phyloP scores from a whole-genome alignment of 345 rosid genomes.

The Barbarea vulgaris region DNA sequence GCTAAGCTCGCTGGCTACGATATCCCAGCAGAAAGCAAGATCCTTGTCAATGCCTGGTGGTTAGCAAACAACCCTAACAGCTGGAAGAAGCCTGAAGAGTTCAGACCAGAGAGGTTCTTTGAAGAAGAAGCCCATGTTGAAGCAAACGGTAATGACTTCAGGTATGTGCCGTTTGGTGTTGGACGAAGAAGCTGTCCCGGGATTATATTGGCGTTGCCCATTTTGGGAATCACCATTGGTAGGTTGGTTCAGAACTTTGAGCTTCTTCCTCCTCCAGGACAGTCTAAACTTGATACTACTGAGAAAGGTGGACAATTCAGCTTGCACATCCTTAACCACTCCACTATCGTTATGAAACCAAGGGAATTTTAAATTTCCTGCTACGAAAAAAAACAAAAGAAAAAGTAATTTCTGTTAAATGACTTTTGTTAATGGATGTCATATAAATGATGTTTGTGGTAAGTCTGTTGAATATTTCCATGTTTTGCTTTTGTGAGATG shows the following conservation, averaged over 20 bases:
- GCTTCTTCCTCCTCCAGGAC: constrained; percentile 92
- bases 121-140: constrained; percentile 94
- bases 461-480: constrained; percentile 31
- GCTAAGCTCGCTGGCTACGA: constrained; percentile 88
- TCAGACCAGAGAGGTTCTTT: constrained; percentile 95
- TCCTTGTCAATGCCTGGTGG: constrained; percentile 97
- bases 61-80: constrained; percentile 85
- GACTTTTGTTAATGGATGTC: constrained; percentile 16
- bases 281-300: constrained; percentile 69
- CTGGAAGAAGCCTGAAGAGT: constrained; percentile 92
- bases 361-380: constrained; percentile 41
- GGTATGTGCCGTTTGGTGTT: constrained; percentile 94
- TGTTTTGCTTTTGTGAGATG: constrained; percentile 10
- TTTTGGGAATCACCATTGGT: constrained; percentile 85
- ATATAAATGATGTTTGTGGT: constrained; percentile 30
- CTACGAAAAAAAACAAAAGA: not conserved
- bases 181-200: constrained; percentile 99
- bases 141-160: constrained; percentile 91
- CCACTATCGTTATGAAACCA: constrained; percentile 91
- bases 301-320: constrained; percentile 99
- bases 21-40: constrained; percentile 95
- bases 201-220: constrained; percentile 90
- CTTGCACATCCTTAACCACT: constrained; percentile 89
- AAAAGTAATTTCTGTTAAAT: not conserved
- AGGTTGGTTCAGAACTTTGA: constrained; percentile 96